Percentiles rank a stretch among this genome's conserved stretches.
phyloP scores from a whole-genome alignment of 768 basidiomycete genomes.

The Mycena polygramma region DNA sequence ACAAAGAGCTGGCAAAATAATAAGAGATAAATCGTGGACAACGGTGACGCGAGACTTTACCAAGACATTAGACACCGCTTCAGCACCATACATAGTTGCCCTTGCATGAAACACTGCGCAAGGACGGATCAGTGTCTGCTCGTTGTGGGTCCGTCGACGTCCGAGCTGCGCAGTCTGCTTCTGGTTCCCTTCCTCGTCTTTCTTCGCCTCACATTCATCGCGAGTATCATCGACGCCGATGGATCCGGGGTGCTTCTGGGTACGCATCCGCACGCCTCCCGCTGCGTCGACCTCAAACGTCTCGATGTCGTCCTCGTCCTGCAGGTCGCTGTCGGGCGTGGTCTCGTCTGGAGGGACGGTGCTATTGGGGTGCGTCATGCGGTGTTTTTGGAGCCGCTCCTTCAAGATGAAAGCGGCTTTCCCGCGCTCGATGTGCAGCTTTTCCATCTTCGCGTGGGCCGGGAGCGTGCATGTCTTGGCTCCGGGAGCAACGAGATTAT shows the following conservation, averaged over 20 bases:
- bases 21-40: too few relatives aligned
- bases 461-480: conserved; percentile 8
- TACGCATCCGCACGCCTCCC: not conserved
- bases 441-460: conserved; percentile 7
- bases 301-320: conserved; percentile 18
- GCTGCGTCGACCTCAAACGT: not conserved
- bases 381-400: conserved; percentile 18
- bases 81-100: conserved; percentile 39
- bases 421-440: conserved; percentile 15
- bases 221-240: not conserved
- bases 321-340: not conserved
- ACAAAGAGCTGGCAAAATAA: conserved; percentile 9
- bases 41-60: conserved; percentile 19
- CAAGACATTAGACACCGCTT: conserved; percentile 36
- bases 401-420: conserved; percentile 12
- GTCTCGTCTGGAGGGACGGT: not conserved
- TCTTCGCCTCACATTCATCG: conserved; percentile 21
- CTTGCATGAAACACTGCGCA: conserved; percentile 39
- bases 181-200: conserved; percentile 18
- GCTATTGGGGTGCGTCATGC: not conserved
- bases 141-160: conserved; percentile 35
- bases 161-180: conserved; percentile 37
- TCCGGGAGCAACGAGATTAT: not conserved
- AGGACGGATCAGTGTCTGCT: conserved; percentile 36
- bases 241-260: conserved; percentile 2